phyloP scores from a whole-genome alignment of 495 filamentous ascomycete genomes.

The Zalerion maritima region DNA sequence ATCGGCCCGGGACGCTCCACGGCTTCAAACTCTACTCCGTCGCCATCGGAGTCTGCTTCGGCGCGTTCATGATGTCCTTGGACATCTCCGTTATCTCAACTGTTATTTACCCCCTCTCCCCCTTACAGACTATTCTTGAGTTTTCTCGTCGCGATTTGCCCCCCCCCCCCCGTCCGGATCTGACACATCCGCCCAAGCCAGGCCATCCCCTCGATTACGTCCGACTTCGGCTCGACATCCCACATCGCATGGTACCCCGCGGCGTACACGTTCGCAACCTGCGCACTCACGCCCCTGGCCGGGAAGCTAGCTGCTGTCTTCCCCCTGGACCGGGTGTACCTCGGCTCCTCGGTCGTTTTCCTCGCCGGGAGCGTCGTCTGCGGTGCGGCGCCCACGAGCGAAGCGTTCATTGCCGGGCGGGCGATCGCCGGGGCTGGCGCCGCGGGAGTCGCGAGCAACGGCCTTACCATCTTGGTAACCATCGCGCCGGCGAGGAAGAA shows the following conservation, averaged over 20 bases:
- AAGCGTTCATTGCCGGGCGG: constrained; percentile 29
- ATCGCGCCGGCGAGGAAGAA: constrained; percentile 2
- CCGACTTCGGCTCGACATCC: constrained; percentile 6
- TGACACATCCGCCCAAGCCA: not conserved
- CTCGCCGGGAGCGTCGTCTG: constrained; percentile 20
- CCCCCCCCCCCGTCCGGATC: too few species aligned
- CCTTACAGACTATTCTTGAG: not conserved
- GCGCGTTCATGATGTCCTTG: constrained; percentile 10
- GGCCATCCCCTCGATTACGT: constrained; percentile 10
- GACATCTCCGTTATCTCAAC: constrained; percentile 11
- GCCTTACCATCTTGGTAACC: constrained; percentile 6
- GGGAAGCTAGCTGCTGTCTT: constrained; percentile 9
- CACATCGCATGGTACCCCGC: constrained; percentile 11
- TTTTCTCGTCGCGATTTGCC: too few species aligned
- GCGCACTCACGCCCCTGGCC: constrained; percentile 7
- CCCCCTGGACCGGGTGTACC: constrained; percentile 7
- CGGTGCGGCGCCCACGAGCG: constrained; percentile 23
- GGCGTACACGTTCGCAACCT: constrained; percentile 8
- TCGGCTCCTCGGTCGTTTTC: constrained; percentile 9
- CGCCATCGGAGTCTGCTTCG: constrained; percentile 6
- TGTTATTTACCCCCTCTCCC: constrained; percentile 3
- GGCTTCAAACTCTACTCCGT: constrained; percentile 7
- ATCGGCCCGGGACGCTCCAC: too few species aligned
- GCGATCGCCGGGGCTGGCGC: constrained; percentile 28
- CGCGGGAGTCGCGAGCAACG: constrained; percentile 8